phyloP scores from a whole-genome alignment of 306 rosid genomes.

The Mucuna pruriens region DNA sequence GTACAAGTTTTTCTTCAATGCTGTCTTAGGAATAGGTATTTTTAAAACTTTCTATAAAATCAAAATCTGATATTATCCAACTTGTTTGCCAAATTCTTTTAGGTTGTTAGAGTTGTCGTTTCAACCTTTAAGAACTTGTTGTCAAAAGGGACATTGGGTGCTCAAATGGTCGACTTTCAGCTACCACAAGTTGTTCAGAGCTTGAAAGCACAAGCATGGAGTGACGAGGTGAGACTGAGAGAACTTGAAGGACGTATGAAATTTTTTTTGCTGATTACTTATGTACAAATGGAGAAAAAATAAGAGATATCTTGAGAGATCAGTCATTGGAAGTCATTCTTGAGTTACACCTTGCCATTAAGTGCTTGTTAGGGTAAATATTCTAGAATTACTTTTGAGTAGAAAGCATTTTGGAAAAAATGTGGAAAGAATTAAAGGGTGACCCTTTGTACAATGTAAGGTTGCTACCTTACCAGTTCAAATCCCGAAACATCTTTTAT shows the following conservation, averaged over 20 bases:
- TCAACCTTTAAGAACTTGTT: constrained; percentile 82
- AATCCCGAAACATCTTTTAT: not conserved
- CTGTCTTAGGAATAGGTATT: constrained; percentile 8
- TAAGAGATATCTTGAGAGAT: too few relatives aligned
- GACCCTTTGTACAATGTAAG: not conserved
- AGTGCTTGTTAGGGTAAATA: too few relatives aligned
- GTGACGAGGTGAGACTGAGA: constrained; percentile 81
- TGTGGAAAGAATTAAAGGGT: too few relatives aligned
- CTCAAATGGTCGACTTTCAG: constrained; percentile 94
- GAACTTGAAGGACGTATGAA: constrained; percentile 11
- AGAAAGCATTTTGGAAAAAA: too few relatives aligned
- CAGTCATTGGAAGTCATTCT: not conserved
- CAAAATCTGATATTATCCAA: constrained; percentile 26
- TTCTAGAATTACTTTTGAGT: too few relatives aligned
- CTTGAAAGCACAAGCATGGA: constrained; percentile 98
- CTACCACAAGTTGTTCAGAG: constrained; percentile 88
- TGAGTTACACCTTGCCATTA: constrained; percentile 1
- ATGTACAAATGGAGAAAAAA: constrained; percentile 16
- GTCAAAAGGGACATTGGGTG: constrained; percentile 82
- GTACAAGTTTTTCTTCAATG: not conserved
- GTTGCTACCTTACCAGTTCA: not conserved
- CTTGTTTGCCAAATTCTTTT: constrained; percentile 42
- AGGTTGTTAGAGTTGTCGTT: constrained; percentile 97
- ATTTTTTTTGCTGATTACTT: constrained; percentile 15
- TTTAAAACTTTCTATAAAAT: constrained; percentile 14